Evolutionary conservation across 768 basidiomycete species (phyloP), one percentile per base, ranked within the genome.

Genomic region (Porphyrellus cyaneotinctus): DNA sequence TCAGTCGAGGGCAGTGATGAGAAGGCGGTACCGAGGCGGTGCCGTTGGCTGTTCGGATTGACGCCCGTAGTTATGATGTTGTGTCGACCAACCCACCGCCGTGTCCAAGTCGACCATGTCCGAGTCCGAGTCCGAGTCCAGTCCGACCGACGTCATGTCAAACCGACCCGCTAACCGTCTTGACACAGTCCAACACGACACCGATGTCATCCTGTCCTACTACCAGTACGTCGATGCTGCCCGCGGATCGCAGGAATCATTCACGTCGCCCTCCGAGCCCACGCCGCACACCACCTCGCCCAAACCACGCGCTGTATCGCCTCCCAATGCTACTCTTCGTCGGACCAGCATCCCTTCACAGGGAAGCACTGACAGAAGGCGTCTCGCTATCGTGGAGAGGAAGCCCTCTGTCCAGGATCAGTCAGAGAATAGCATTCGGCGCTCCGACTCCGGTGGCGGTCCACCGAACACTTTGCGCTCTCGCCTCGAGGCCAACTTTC

Each of bases 321-420:
- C 61, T 68, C 31, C 70, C 26, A 58, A 69, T 36, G 70, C 59
- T 45, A 70, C 54, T 22, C 70, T 72, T 53, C 73, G 73, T 17
- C 75, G 83, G 53, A 72, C 78, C 26, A 81, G 77, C 58, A 68
- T 74, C 17, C 82, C 79, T 18, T 80, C 85, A 1, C 77, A 80
- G 63, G 82, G 81, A 53, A 77, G 79, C 58, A 71, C 77, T 47
- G 85, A 87, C 70, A 79, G 85, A 61, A 76, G 87, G 45, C 75
- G 84, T 52, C 71, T 87, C 45, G 84, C 84, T 39, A 81, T 88
- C 56, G 79, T 88, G 35, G 76, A 86, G 68, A 74, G 39, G 15
- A 47, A 43, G 26, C 22, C 49, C 18, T 46, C 75, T 46, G 55
- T 59, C 14, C 62, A 64, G 41, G 61, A 63, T 56, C 68, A 58